Base-by-base conservation (phyloP, 257 asterid species). In the Solanum megistacrolobum region DNA sequence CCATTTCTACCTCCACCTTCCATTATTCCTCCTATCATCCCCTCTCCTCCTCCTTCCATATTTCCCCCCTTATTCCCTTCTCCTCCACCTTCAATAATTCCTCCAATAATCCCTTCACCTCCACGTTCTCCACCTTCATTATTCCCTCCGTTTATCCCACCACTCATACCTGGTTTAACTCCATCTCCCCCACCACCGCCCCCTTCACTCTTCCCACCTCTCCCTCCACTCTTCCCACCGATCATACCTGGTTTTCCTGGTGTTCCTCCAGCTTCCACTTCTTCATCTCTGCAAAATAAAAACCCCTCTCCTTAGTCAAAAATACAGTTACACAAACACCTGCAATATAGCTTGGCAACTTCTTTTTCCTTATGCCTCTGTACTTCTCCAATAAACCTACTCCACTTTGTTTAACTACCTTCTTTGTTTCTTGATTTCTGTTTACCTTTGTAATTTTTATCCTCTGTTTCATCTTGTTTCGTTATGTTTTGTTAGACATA, bases 161-260 rank as follows among this genome's bases (percentile, higher is more conserved):
- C 96, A 14, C 58, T 85, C 21, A 11, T 93, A 39, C 95, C 98
- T 7, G 94, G 96, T 60, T n/a, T 94, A 32, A 86, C 91, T 55
- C 93, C 94, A 7, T 83, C 96, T 34, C 92, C 92, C 3, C 90
- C 92, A 9, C 92, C 94, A 7, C 94, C 95, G 5, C 90, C 93
- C 1, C 84, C 93, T n/a, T 90, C 95, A 5, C 60, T 87, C 41
- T 87, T 92, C 69, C 93, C 92, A n/a, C 58, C 91, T 39, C 95
- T 92, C 62, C 94, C 94, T 72, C 94, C 92, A 2, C 89, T 94
- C 58, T 93, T 94, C 91, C 96, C 87, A 88, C 98, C 95, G 5
- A 14, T 74, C 65, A 12, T 86, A 74, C 88, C 84, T 23, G 83
- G 81, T 20, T 71, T 90, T 85, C 96, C 97, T 3, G 92, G 96